phyloP scores from a whole-genome alignment of 2,329 filamentous ascomycete genomes.

The Neospermospora avenae region DNA sequence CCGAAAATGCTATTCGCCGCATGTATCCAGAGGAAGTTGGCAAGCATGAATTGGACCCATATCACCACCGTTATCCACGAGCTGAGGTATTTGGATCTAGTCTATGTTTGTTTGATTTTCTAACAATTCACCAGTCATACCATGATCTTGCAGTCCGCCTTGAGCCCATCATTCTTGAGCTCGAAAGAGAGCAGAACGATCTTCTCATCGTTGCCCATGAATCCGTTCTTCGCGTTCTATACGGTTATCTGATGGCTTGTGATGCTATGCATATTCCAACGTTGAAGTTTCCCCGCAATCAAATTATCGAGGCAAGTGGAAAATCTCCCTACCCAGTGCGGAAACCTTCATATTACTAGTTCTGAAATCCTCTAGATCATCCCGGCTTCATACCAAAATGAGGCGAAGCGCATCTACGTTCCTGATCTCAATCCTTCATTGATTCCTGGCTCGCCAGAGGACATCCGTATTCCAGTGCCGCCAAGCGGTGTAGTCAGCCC shows the following conservation, averaged over 20 bases:
- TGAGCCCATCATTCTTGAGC: conserved; percentile 94
- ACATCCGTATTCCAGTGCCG: conserved; percentile 74
- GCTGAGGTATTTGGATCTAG: conserved; percentile 64
- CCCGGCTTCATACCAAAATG: conserved; percentile 94
- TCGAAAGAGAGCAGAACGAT: conserved; percentile 95
- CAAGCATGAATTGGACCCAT: conserved; percentile 92
- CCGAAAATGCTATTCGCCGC: conserved; percentile 74
- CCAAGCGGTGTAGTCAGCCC: conserved; percentile 44
- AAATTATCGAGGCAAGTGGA: conserved; percentile 84
- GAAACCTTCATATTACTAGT: background rate
- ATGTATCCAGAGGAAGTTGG: conserved; percentile 87
- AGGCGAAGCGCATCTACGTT: conserved; percentile 86
- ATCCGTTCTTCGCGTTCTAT: conserved; percentile 92
- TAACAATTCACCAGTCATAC: conserved; percentile 66
- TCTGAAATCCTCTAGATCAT: conserved; percentile 59
- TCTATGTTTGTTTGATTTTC: conserved; percentile 4
- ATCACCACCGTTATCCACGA: conserved; percentile 92
- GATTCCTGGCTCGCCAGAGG: conserved; percentile 75
- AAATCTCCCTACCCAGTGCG: too few species aligned
- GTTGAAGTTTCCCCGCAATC: conserved; percentile 89
- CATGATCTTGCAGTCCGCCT: conserved; percentile 97
- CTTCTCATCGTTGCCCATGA: conserved; percentile 98
- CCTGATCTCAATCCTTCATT: conserved; percentile 60
- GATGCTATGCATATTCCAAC: conserved; percentile 91
- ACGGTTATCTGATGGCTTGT: conserved; percentile 98